These are phyloP conservation scores for Saccharomycopsis microspora DNA, from an alignment of 805 yeast genomes.

Conservation along the genomic window DNA sequence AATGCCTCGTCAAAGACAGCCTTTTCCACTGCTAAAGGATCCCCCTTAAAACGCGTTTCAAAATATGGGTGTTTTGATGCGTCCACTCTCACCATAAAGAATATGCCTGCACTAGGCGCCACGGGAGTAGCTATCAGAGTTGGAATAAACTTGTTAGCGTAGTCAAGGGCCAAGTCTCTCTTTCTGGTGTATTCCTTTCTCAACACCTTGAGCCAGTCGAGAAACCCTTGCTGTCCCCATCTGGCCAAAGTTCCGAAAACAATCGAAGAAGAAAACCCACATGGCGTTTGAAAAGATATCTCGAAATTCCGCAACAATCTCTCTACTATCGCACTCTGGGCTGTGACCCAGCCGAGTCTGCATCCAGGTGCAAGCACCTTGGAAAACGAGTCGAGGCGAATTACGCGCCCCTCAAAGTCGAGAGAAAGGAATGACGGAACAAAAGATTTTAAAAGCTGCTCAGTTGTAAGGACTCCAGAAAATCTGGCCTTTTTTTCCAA, in stretches of 20 bases:
- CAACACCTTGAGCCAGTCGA: conserved; percentile 58
- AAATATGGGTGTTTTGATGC: conserved; percentile 56
- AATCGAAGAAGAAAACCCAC: conserved; percentile 61
- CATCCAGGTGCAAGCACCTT: conserved; percentile 74
- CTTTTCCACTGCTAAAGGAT: conserved; percentile 19
- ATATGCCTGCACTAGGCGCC: conserved; percentile 56
- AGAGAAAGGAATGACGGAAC: conserved; percentile 49
- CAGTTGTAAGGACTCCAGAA: conserved; percentile 17
- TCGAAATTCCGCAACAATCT: conserved; percentile 49
- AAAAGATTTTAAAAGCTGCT: conserved; percentile 30
- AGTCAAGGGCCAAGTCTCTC: conserved; percentile 44
- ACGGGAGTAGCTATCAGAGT: background rate
- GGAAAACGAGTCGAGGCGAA: conserved; percentile 69
- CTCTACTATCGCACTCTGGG: conserved; percentile 43
- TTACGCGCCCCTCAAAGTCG: conserved; percentile 66
- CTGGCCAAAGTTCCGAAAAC: conserved; percentile 44
- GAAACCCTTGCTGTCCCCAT: conserved; percentile 71
- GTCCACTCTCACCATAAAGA: conserved; percentile 47
- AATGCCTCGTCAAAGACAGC: conserved; percentile 19
- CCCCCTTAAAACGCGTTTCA: conserved; percentile 2
- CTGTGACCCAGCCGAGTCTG: conserved; percentile 65
- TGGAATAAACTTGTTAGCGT: conserved; percentile 36
- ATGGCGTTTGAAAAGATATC: conserved; percentile 63
- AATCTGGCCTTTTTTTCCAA: conserved; percentile 19
- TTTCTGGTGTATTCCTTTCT: conserved; percentile 46